phyloP scores from a whole-genome alignment of 108 stramenopile species.

The Nitzschia putrida region DNA sequence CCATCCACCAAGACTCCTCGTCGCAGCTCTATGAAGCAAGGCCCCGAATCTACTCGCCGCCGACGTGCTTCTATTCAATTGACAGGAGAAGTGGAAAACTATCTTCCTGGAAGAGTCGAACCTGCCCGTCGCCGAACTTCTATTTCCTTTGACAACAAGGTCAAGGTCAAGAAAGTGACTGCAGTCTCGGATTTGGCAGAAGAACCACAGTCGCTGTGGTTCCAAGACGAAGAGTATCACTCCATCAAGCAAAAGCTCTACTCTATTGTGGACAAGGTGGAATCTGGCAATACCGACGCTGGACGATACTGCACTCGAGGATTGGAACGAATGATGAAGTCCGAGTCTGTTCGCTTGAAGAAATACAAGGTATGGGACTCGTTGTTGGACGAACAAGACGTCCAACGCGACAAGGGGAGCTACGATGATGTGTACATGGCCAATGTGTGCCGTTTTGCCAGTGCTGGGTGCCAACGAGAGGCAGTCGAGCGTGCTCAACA shows the following conservation, averaged over 20 bases:
- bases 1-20: background rate
- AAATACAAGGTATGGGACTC: conserved; percentile 29
- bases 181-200: background rate
- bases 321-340: conserved; percentile 26
- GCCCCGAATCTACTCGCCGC: background rate
- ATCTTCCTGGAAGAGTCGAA: background rate
- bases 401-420: conserved; percentile 13
- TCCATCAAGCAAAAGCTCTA: conserved; percentile 17
- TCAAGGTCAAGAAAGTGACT: conserved; percentile 16
- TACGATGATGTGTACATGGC: conserved; percentile 29
- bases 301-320: conserved; percentile 27
- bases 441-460: conserved; percentile 16
- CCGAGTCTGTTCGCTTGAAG: background rate
- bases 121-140: conserved; percentile 21
- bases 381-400: conserved; percentile 25
- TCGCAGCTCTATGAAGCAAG: conserved; percentile 11
- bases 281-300: background rate
- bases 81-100: conserved; percentile 1
- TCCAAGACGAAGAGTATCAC: conserved; percentile 27
- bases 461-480: conserved; percentile 6
- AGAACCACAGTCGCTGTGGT: conserved; percentile 25
- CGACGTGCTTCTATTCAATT: conserved; percentile 29
- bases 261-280: conserved; percentile 14
- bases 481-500: conserved; percentile 18
- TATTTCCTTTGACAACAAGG: conserved; percentile 21